phyloP scores from a whole-genome alignment of 2,329 filamentous ascomycete genomes.

The Apiospora aurea region DNA sequence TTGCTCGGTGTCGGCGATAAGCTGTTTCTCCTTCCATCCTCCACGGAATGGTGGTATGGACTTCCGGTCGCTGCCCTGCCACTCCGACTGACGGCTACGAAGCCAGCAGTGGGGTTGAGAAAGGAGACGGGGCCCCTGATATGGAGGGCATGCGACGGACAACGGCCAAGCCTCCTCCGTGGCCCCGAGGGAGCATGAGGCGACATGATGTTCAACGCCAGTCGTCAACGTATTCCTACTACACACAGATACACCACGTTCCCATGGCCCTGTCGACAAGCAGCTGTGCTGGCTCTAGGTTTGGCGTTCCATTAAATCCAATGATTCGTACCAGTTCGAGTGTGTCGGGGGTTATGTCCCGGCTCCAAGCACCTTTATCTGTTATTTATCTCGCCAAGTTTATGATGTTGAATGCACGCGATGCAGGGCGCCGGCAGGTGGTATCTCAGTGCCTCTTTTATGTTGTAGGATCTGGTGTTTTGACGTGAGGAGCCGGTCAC shows the following conservation, averaged over 20 bases:
- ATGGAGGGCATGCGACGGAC: background rate
- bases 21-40: background rate
- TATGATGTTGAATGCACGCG: background rate
- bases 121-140: conserved; percentile 22
- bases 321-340: too few species aligned
- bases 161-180: background rate
- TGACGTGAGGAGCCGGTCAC: background rate
- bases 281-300: background rate
- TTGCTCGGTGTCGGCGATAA: background rate
- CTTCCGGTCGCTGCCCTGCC: background rate
- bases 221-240: background rate
- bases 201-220: background rate
- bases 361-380: too few species aligned
- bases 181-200: background rate
- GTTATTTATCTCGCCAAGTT: background rate
- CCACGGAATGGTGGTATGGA: background rate
- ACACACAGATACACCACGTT: background rate
- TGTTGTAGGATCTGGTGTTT: too few species aligned
- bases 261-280: too few species aligned
- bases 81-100: conserved; percentile 7
- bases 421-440: too few species aligned
- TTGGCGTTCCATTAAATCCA: too few species aligned
- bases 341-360: too few species aligned
- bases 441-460: too few species aligned
- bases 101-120: conserved; percentile 26